Evolutionary conservation across 2,329 filamentous ascomycete species (phyloP), one percentile per base, ranked within the genome.

Genomic region (Botrytis deweyae): DNA sequence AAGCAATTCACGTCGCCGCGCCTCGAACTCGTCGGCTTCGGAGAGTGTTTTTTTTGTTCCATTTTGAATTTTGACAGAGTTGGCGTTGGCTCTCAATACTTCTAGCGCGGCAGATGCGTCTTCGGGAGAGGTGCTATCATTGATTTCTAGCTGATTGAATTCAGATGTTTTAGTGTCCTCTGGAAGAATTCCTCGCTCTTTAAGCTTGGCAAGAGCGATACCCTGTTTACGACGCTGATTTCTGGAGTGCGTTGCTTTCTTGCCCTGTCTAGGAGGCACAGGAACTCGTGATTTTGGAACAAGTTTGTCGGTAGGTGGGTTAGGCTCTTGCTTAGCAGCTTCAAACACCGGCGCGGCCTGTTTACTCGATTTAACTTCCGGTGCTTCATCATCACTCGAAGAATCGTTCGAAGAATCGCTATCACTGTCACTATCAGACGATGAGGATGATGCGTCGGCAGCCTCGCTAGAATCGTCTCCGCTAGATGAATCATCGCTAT

Each of bases 161-260:
- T 88, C 86, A 18, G 81, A 79, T 61, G 88, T 83, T 68, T 85
- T 86, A 9, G 89, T 88, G 73, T 85, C 80, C 40, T 82, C 76
- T 33, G 85, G 85, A 14, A 92, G 81, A 20, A 86, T 79, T 1
- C 87, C 88, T n/a, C 85, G 80, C 29, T 84, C 80, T 77, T 90
- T 89, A 12, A 91, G 82, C 73, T 84, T 83, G 6, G 82, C 81
- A 18, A 91, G 81, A 73, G 83, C 83, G 73, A 86, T 86, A 58
- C 83, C 81, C 70, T 86, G 81, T 73, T 85, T 86, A 59, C 85
- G 85, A 58, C 90, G 85, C 44, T 82, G 78, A 76, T 92, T 92
- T 75, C 89, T 86, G 38, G 82, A 82, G 69, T 85, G 85, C 0
- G 90, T 92, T 29, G 80, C 77, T 36, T 79, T 76, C 46, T 83